Conservation (phyloP, 257 asterid genomes). For the Voacanga thouarsii region DNA sequence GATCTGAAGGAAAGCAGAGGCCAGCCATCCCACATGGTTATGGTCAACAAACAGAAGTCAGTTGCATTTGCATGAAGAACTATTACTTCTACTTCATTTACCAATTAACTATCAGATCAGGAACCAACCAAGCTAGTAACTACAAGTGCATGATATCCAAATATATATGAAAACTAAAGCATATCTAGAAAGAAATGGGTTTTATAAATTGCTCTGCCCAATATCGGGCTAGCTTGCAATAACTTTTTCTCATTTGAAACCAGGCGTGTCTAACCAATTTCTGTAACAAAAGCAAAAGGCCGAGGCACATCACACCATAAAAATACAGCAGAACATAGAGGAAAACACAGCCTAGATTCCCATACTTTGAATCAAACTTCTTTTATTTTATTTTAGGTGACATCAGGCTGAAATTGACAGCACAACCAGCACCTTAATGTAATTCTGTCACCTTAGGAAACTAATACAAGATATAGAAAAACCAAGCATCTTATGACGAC, state of each 20-base stretch:
- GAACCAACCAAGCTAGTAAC: neutral
- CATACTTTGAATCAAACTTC: too few relatives aligned
- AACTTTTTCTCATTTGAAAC: neutral
- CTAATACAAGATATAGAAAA: neutral
- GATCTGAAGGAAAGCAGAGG: constrained; percentile 49
- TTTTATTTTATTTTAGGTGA: neutral
- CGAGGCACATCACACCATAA: neutral
- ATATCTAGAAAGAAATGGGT: neutral
- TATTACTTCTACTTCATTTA: neutral
- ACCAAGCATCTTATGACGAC: neutral
- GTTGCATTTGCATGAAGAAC: neutral
- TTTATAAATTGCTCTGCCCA: neutral
- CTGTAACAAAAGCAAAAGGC: neutral
- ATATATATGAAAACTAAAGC: neutral
- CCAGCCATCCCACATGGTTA: neutral
- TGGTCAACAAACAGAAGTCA: neutral
- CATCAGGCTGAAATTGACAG: neutral
- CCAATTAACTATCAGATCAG: neutral
- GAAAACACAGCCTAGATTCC: neutral
- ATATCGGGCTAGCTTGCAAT: neutral
- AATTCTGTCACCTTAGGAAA: neutral
- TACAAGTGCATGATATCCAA: neutral
- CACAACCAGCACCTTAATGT: neutral
- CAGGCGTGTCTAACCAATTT: neutral
- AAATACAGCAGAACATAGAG: neutral